phyloP scores from a whole-genome alignment of 345 rosid genomes.

The Carallia pectinifolia region DNA sequence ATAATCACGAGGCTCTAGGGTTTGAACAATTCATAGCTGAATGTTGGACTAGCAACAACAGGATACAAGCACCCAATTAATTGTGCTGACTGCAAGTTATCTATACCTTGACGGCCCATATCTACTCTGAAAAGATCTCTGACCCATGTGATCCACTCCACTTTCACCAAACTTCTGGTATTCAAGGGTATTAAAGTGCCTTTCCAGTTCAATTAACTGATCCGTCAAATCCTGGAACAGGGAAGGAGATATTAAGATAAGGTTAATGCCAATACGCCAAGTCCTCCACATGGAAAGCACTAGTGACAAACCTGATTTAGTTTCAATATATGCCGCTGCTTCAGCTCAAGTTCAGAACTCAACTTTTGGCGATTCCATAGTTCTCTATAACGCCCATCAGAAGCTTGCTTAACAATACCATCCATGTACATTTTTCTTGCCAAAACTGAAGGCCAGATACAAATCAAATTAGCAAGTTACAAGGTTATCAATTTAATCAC shows the following conservation, averaged over 20 bases:
- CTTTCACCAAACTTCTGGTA: slow-evolving; percentile 68
- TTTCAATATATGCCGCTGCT: slow-evolving; percentile 55
- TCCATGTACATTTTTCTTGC: slow-evolving; percentile 73
- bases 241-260: slow-evolving; percentile 16
- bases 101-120: slow-evolving; percentile 66
- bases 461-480: slow-evolving; percentile 3
- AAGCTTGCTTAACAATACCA: slow-evolving; percentile 81
- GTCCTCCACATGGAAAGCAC: slow-evolving; percentile 9
- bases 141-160: slow-evolving; percentile 42
- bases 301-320: slow-evolving; percentile 60
- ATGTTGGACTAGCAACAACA: background rate
- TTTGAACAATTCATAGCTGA: background rate
- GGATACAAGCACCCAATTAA: background rate
- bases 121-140: slow-evolving; percentile 48
- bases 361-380: slow-evolving; percentile 87
- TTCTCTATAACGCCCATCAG: slow-evolving; percentile 76
- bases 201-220: slow-evolving; percentile 80
- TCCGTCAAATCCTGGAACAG: slow-evolving; percentile 71
- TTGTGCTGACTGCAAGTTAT: background rate
- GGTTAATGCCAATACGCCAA: slow-evolving; percentile 16
- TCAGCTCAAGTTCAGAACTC: slow-evolving; percentile 81
- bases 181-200: slow-evolving; percentile 85
- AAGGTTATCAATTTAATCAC: background rate
- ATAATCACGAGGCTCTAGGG: background rate
- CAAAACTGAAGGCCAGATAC: slow-evolving; percentile 56